Evolutionary conservation across 495 filamentous ascomycete species (phyloP), one percentile per base, ranked within the genome.

Genomic region (Chaetomium fimeti): DNA sequence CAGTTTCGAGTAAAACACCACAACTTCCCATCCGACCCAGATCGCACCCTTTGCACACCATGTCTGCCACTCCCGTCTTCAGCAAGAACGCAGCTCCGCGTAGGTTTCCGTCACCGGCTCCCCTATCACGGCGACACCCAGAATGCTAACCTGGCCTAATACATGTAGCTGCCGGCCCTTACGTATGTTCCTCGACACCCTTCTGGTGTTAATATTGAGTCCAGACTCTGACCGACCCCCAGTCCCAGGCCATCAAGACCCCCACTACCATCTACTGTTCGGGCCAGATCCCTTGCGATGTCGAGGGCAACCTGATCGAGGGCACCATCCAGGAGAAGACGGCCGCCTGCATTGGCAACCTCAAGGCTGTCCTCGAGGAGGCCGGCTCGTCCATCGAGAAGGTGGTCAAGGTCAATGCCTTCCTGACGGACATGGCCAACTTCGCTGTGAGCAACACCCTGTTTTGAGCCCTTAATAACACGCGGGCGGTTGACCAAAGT

Each of bases 191-290:
- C 32, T 13, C 29, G 13, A 6, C 22, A n/a, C n/a, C 32, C 32
- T 12, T 4, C 8, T 11, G 3, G 8, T 42, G 16, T 28, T 15
- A 2, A 59, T n/a, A 38, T 54, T 9, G 25, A 43, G 43, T 63
- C 11, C 54, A 42, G 20, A 32, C 22, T 40, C 54, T 58, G 54
- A 64, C 62, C 29, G 18, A 13, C 28, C 5, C 45, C 55, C 60
- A 96, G 91, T 91, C 92, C 71, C 93, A 97, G 81, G 91, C 91
- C 69, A 89, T 96, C 80, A 87, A 86, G 68, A 92, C 92, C 61
- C 87, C 90, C 61, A 84, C 84, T 55, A 82, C 88, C 68, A 88
- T 97, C 81, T 98, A 91, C 83, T 88, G 92, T 79, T 97, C 93
- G 7, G 93, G 93, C 72, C 92, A 94, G 76, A 92, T 97, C 69